A percentile compares a stretch with the other conserved stretches of the same genome.
Evolutionary conservation across 2,329 filamentous ascomycete species (phyloP).

Genomic region (Cryphonectria carpinicola): DNA sequence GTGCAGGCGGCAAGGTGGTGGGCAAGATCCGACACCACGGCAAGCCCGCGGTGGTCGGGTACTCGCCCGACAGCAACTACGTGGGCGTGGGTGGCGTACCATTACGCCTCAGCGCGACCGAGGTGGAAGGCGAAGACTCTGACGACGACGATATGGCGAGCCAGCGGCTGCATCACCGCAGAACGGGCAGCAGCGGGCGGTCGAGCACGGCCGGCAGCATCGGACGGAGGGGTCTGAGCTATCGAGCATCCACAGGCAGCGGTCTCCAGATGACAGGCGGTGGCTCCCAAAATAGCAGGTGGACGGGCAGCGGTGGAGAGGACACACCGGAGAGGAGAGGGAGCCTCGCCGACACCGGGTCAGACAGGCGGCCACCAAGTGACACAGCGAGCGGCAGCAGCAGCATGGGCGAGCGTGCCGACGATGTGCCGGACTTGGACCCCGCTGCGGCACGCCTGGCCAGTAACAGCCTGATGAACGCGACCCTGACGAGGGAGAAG

Average conservation of each 20-base stretch:
- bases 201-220: slow-evolving; percentile 62
- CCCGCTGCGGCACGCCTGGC: slow-evolving; percentile 54
- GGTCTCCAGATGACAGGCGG: slow-evolving; percentile 29
- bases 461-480: slow-evolving; percentile 54
- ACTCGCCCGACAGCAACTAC: slow-evolving; percentile 76
- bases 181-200: slow-evolving; percentile 75
- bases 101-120: slow-evolving; percentile 89
- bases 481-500: slow-evolving; percentile 65
- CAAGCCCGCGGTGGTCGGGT: slow-evolving; percentile 77
- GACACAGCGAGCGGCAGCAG: slow-evolving; percentile 56
- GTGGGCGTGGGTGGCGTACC: slow-evolving; percentile 80
- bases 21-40: slow-evolving; percentile 90
- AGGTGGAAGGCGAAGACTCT: slow-evolving; percentile 87
- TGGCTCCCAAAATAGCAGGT: slow-evolving; percentile 28
- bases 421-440: slow-evolving; percentile 60
- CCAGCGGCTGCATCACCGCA: slow-evolving; percentile 64
- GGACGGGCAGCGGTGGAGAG: slow-evolving; percentile 27
- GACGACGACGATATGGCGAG: slow-evolving; percentile 68
- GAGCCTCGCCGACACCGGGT: slow-evolving; percentile 53
- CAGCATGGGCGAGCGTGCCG: slow-evolving; percentile 64
- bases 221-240: slow-evolving; percentile 50
- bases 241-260: slow-evolving; percentile 50
- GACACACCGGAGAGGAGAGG: slow-evolving; percentile 59
- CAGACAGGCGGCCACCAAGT: slow-evolving; percentile 41
- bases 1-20: slow-evolving; percentile 65